phyloP scores from a whole-genome alignment of 176 grass and related monocot genomes.

The Puccinellia tenuiflora region DNA sequence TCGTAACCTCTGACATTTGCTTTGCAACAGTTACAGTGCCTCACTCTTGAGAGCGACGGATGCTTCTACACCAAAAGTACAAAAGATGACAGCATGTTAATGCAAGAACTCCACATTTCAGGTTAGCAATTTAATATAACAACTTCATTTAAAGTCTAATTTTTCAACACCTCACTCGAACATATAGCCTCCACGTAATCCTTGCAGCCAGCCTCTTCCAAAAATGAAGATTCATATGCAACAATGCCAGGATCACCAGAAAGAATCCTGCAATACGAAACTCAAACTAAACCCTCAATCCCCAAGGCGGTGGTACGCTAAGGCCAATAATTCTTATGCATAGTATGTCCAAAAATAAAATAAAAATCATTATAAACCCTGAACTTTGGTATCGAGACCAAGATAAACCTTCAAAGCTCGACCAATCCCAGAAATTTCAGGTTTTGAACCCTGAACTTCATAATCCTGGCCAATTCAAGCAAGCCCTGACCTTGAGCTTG shows the following conservation, averaged over 20 bases:
- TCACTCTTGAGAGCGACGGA: conserved; percentile 63
- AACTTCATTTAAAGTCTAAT: conserved; percentile 27
- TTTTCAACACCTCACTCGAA: conserved; percentile 49
- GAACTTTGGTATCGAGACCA: background rate
- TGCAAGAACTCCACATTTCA: conserved; percentile 8
- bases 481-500: background rate
- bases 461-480: background rate
- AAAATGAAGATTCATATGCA: conserved; percentile 55
- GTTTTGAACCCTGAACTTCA: background rate
- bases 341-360: background rate
- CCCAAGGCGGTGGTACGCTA: conserved; percentile 5
- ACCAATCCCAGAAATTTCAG: background rate
- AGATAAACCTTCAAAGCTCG: background rate
- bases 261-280: conserved; percentile 66
- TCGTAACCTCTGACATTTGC: conserved; percentile 78
- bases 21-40: conserved; percentile 77
- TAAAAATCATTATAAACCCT: background rate
- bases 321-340: background rate
- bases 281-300: conserved; percentile 8
- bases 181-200: conserved; percentile 54
- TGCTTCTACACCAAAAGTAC: conserved; percentile 47
- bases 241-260: conserved; percentile 87
- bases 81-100: conserved; percentile 13
- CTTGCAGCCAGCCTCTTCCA: conserved; percentile 60
- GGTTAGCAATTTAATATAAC: conserved; percentile 10